These are phyloP conservation scores for Apiospora phragmitis DNA, from an alignment of 2,329 filamentous ascomycete species.

Conservation along the genomic window DNA sequence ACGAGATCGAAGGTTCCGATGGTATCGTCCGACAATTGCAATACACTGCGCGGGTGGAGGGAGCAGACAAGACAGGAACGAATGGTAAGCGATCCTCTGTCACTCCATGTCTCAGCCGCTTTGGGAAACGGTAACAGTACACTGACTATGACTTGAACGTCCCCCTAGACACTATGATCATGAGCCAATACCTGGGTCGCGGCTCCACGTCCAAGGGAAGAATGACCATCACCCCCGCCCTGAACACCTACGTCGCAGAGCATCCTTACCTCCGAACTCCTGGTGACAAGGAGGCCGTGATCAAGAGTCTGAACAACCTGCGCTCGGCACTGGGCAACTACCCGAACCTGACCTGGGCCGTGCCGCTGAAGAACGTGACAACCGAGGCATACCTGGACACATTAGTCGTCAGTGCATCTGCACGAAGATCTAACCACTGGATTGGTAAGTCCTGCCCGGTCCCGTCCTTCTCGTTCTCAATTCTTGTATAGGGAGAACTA, in stretches of 20 bases:
- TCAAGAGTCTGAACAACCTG: slow-evolving; percentile 60
- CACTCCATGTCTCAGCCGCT: background rate
- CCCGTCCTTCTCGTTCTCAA: background rate
- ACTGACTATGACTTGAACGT: background rate
- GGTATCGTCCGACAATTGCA: slow-evolving; percentile 62
- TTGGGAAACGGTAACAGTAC: slow-evolving; percentile 23
- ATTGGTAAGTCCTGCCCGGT: slow-evolving; percentile 32
- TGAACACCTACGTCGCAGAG: slow-evolving; percentile 57
- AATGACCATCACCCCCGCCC: slow-evolving; percentile 57
- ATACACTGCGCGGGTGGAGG: slow-evolving; percentile 64
- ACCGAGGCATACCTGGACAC: slow-evolving; percentile 55
- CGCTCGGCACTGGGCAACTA: slow-evolving; percentile 52
- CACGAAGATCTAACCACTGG: slow-evolving; percentile 49
- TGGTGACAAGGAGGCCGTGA: slow-evolving; percentile 59
- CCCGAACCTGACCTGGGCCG: slow-evolving; percentile 54
- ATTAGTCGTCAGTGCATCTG: slow-evolving; percentile 36
- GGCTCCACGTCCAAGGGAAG: slow-evolving; percentile 59
- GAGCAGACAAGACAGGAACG: slow-evolving; percentile 20
- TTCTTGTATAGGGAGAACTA: background rate
- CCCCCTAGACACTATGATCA: slow-evolving; percentile 38
- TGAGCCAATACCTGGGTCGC: slow-evolving; percentile 62
- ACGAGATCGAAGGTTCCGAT: slow-evolving; percentile 55
- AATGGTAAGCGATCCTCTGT: background rate
- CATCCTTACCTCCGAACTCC: slow-evolving; percentile 58
- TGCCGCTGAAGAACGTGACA: slow-evolving; percentile 50